A percentile compares a stretch with the other conserved stretches of the same genome.
phyloP scores from a whole-genome alignment of 345 rosid species.

The Sisymbrium irio region DNA sequence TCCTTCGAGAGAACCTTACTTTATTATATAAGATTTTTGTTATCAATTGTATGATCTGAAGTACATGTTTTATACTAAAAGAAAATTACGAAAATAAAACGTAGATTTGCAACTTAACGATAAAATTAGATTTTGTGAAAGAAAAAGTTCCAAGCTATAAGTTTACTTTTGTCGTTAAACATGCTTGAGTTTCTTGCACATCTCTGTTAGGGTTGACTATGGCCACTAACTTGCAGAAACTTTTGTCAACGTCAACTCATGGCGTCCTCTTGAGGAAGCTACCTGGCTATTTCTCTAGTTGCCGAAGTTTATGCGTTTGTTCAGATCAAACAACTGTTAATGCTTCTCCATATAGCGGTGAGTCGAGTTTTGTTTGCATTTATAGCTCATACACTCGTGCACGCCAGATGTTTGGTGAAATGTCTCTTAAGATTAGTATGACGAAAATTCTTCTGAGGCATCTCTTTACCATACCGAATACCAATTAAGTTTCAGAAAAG shows the following conservation, averaged over 20 bases:
- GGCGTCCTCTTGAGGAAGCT: constrained; percentile 9
- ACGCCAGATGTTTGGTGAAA: constrained; percentile 28
- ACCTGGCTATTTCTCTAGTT: neutral
- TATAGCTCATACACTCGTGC: neutral
- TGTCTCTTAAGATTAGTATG: neutral
- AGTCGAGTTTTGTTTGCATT: neutral
- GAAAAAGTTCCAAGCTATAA: neutral
- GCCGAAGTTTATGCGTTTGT: constrained; percentile 9
- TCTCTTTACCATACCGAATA: neutral
- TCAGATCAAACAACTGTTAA: neutral
- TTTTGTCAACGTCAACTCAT: constrained; percentile 15
- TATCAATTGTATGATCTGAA: too few species aligned
- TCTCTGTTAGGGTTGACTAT: neutral
- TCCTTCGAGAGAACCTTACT: too few species aligned
- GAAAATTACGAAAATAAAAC: too few species aligned
- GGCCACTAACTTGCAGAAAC: constrained; percentile 14
- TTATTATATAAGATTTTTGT: too few species aligned
- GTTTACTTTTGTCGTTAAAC: neutral
- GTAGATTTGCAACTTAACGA: neutral
- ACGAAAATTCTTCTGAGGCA: neutral
- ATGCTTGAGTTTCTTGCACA: neutral
- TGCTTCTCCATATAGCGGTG: constrained; percentile 6
- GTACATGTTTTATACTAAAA: too few species aligned
- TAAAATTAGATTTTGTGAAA: neutral
- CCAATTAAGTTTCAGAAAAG: neutral